A percentile compares a stretch with the other conserved stretches of the same genome.
Evolutionary conservation across 1,284 basidiomycete species (phyloP).

Genomic region (Schizophyllum commune): DNA sequence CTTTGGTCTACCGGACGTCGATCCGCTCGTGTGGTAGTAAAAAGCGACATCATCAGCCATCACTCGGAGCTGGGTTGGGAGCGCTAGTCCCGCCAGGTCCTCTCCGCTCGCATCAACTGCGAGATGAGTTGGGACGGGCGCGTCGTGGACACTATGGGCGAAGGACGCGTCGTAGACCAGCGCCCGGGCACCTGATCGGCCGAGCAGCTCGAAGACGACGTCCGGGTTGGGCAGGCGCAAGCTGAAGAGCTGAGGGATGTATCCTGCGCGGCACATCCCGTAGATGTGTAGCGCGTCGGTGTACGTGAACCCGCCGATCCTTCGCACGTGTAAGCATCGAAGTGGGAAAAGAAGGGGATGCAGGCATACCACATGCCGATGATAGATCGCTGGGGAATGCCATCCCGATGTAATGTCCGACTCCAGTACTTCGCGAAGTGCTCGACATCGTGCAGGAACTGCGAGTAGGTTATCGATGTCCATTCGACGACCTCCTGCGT

Average conservation of each 20-base stretch:
- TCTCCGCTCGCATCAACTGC: conserved; percentile 25
- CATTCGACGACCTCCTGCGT: conserved; percentile 25
- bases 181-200: conserved; percentile 40
- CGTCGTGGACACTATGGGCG: conserved; percentile 23
- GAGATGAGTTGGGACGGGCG: conserved; percentile 32
- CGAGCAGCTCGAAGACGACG: conserved; percentile 49
- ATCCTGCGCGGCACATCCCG: conserved; percentile 54
- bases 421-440: conserved; percentile 47
- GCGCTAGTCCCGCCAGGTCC: conserved; percentile 31
- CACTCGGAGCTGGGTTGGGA: conserved; percentile 13
- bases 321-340: conserved; percentile 17
- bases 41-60: conserved; percentile 37
- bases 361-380: conserved; percentile 52
- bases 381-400: conserved; percentile 38
- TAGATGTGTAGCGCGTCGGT: conserved; percentile 56
- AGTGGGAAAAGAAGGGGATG: conserved; percentile 2
- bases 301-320: conserved; percentile 55
- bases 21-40: conserved; percentile 64
- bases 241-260: conserved; percentile 56
- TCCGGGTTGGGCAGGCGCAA: conserved; percentile 49
- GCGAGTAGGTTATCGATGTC: conserved; percentile 27
- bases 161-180: conserved; percentile 46
- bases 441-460: conserved; percentile 51
- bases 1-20: conserved; percentile 61
- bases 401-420: conserved; percentile 27